Conservation (phyloP, 2,329 filamentous ascomycete genomes). For the Fusarium beomiforme region DNA sequence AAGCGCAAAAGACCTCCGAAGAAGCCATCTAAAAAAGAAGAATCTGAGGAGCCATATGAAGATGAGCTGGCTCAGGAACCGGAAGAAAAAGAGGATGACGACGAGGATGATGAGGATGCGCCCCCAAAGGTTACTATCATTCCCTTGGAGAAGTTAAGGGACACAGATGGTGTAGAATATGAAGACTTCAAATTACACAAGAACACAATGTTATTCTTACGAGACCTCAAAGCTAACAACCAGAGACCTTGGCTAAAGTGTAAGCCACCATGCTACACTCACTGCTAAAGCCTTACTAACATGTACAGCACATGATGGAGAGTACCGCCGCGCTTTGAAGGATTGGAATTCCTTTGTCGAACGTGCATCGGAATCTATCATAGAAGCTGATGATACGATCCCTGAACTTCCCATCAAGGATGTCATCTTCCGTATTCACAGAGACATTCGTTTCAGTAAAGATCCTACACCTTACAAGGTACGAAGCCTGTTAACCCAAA, state of each 20-base stretch:
- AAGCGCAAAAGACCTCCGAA: conserved; percentile 43
- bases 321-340: conserved; percentile 80
- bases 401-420: conserved; percentile 89
- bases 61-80: conserved; percentile 39
- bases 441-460: conserved; percentile 85
- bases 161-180: conserved; percentile 54
- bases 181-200: conserved; percentile 63
- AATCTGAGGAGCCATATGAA: conserved; percentile 43
- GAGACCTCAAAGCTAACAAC: conserved; percentile 69
- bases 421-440: conserved; percentile 86
- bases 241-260: conserved; percentile 67
- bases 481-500: conserved; percentile 33
- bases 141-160: conserved; percentile 50
- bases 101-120: conserved; percentile 51
- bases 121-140: conserved; percentile 49
- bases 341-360: conserved; percentile 87
- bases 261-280: conserved; percentile 37
- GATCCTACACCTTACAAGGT: conserved; percentile 91
- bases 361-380: conserved; percentile 74
- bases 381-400: conserved; percentile 79
- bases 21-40: conserved; percentile 33
- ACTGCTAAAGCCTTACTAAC: not conserved
- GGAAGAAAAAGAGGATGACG: conserved; percentile 45
- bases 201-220: conserved; percentile 67
- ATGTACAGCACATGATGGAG: conserved; percentile 75